These are phyloP conservation scores for Angophora floribunda DNA, from an alignment of 345 rosid genomes.

Conservation along the genomic window DNA sequence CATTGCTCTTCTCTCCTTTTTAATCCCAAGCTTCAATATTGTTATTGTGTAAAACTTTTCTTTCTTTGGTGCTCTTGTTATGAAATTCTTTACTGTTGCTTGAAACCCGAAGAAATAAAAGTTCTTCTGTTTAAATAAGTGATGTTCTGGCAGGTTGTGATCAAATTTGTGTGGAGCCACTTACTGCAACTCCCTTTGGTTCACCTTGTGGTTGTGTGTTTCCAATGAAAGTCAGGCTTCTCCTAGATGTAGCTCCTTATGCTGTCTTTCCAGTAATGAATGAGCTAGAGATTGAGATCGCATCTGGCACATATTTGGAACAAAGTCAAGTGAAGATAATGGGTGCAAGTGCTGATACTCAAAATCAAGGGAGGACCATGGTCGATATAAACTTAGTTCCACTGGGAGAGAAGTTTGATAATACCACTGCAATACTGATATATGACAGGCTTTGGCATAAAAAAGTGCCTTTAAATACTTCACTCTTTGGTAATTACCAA, in stretches of 20 bases:
- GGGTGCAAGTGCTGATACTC: conserved; percentile 95
- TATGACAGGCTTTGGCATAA: conserved; percentile 69
- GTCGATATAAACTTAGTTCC: conserved; percentile 95
- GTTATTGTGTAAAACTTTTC: neutral
- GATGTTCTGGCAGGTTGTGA: conserved; percentile 62
- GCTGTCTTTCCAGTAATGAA: conserved; percentile 80
- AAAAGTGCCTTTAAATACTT: conserved; percentile 62
- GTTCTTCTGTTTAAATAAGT: conserved; percentile 4
- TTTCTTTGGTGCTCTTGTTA: neutral
- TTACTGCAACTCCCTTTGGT: conserved; percentile 81
- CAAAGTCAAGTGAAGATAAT: conserved; percentile 98
- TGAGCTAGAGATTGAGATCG: conserved; percentile 93
- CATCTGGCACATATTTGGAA: conserved; percentile 83
- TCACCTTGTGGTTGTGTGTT: conserved; percentile 97
- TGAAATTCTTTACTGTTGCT: neutral
- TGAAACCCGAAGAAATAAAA: neutral
- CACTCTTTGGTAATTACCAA: conserved; percentile 82
- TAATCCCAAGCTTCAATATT: neutral
- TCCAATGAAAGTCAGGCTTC: conserved; percentile 94
- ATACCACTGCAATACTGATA: conserved; percentile 80
- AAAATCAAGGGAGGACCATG: conserved; percentile 76
- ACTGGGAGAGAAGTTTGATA: conserved; percentile 95
- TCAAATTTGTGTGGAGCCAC: conserved; percentile 84
- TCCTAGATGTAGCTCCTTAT: conserved; percentile 69
- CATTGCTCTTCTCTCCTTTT: neutral